Base-by-base conservation (phyloP, 225 moss, liverwort and hornwort genomes). In the Neckera pumila region DNA sequence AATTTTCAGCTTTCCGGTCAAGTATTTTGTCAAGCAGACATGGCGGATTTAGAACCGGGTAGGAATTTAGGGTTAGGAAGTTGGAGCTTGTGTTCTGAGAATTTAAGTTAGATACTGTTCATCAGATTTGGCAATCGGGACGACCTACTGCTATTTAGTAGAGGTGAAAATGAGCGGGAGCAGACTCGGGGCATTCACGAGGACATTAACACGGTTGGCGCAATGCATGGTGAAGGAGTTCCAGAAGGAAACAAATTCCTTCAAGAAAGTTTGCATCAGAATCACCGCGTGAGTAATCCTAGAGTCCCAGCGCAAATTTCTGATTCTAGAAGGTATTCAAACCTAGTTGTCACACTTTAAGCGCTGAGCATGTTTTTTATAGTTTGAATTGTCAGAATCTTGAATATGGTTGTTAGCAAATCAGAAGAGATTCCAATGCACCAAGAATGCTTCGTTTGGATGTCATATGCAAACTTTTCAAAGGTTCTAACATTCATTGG, bases 181-280 rank as follows among this genome's bases (percentile, higher is more conserved):
- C 60, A 60, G 21, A 60, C 9, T 30, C 59, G 42, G 42, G 89
- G 87, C 34, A 92, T 92, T 87, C 95, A 93, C 85, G 94, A 95
- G 88, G 95, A 95, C 85, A 87, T 92, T 49, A 93, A 92, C 84
- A 56, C 90, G 61, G 31, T 60, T 80, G 60, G 60, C 2, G 80
- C 80, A 42, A 87, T 85, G 94, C 62, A 79, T 92, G 21, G 92
- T 95, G 91, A 94, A 93, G 91, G 95, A 95, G 81, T 21, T 60
- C 42, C 21, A 21, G 60, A 10, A 77, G 77, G 77, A 77, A 54
- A 77, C 56, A 25, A 54, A 43, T 90, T 92, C 64, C 93, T 91
- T 88, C 93, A 90, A 85, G 95, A 93, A 85, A 89, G 92, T 33
- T 87, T 93, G 88, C 94, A 95, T 70, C 60, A 61, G 21, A 60